Conservation (phyloP, 1,139 yeast genomes). For the Meyerozyma sp. region DNA sequence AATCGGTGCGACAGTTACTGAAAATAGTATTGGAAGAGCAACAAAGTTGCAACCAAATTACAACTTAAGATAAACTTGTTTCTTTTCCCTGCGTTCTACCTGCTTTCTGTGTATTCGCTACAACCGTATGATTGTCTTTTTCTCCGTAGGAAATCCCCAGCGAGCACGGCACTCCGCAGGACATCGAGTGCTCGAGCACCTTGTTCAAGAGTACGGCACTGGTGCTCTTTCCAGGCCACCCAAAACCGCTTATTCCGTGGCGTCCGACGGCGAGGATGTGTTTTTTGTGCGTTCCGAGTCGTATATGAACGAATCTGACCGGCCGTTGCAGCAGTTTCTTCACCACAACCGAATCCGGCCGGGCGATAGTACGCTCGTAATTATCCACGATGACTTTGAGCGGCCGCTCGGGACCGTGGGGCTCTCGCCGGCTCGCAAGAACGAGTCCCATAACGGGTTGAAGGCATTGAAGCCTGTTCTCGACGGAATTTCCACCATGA, state of each 20-base stretch:
- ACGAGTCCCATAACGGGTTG: slow-evolving; percentile 40
- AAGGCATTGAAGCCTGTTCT: slow-evolving; percentile 16
- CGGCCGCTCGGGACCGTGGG: slow-evolving; percentile 22
- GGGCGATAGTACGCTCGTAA: slow-evolving; percentile 14
- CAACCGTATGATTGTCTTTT: slow-evolving; percentile 16
- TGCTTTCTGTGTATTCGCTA: no score
- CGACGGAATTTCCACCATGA: slow-evolving; percentile 5
- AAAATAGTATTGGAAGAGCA: not conserved
- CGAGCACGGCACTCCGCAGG: slow-evolving; percentile 38
- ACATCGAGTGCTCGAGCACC: slow-evolving; percentile 26
- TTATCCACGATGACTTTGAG: slow-evolving; percentile 41
- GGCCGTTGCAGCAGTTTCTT: slow-evolving; percentile 22
- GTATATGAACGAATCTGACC: slow-evolving; percentile 39
- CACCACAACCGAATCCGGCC: slow-evolving; percentile 14
- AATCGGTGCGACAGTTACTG: no score
- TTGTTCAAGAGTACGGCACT: slow-evolving; percentile 22
- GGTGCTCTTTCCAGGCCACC: slow-evolving; percentile 16
- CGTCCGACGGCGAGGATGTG: slow-evolving; percentile 15
- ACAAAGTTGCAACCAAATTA: no score
- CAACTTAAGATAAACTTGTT: no score
- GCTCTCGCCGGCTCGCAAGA: slow-evolving; percentile 24
- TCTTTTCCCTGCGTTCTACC: no score
- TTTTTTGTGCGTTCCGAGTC: slow-evolving; percentile 31
- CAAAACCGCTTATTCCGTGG: slow-evolving; percentile 19
- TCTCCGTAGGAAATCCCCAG: slow-evolving; percentile 44